phyloP scores from a whole-genome alignment of 2,329 filamentous ascomycete genomes.

The Aureobasidium mangrovei region DNA sequence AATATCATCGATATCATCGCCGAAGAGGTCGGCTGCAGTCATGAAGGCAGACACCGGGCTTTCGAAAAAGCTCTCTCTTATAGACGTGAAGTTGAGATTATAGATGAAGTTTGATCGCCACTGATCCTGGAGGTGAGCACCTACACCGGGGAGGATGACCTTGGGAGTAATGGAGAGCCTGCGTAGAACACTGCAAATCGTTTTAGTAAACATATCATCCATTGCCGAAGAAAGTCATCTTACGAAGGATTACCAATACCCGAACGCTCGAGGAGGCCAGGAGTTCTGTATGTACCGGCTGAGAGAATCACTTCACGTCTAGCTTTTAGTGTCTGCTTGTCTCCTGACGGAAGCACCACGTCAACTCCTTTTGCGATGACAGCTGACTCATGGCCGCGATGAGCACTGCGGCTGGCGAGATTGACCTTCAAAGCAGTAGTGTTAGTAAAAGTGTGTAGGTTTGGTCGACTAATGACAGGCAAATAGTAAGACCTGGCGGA shows the following conservation, averaged over 20 bases:
- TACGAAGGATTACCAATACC: constrained; percentile 45
- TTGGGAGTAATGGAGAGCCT: constrained; percentile 20
- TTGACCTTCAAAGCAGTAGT: constrained; percentile 40
- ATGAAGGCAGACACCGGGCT: constrained; percentile 18
- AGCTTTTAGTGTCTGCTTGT: constrained; percentile 28
- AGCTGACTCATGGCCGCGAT: neutral
- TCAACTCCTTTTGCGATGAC: constrained; percentile 25
- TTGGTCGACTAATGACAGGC: constrained; percentile 31
- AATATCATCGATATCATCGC: constrained; percentile 18
- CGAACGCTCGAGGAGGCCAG: constrained; percentile 52
- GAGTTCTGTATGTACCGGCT: constrained; percentile 50
- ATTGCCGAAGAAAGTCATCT: neutral
- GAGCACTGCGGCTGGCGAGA: constrained; percentile 29
- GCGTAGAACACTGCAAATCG: neutral
- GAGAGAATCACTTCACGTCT: constrained; percentile 49
- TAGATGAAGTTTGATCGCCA: constrained; percentile 18
- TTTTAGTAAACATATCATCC: neutral
- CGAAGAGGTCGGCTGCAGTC: constrained; percentile 29
- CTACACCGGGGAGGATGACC: constrained; percentile 38
- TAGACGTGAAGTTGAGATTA: constrained; percentile 13
- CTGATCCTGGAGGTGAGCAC: constrained; percentile 23
- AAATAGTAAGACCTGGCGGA: constrained; percentile 30
- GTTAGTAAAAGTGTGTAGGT: constrained; percentile 41
- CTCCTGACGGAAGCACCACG: constrained; percentile 35
- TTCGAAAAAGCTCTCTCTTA: neutral